These are phyloP conservation scores for Gentiana macrophylla DNA, from an alignment of 257 asterid species.

Conservation along the genomic window DNA sequence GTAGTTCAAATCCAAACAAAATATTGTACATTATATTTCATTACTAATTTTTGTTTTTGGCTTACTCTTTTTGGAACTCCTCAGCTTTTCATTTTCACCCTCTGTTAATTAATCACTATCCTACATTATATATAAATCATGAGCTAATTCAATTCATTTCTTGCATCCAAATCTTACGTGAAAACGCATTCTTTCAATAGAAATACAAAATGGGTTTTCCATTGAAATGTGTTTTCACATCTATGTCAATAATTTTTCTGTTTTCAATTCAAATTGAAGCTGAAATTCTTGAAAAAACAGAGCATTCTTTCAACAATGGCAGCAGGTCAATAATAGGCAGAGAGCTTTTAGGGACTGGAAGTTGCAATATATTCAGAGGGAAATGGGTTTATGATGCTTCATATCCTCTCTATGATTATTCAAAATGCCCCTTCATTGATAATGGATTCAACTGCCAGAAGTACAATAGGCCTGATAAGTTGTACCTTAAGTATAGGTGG, in stretches of 20 bases:
- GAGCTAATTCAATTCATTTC: background rate
- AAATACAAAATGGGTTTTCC: constrained; percentile 64
- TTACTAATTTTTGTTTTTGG: background rate
- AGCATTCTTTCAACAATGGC: constrained; percentile 16
- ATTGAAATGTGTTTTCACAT: constrained; percentile 28
- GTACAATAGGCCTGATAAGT: constrained; percentile 62
- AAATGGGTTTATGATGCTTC: constrained; percentile 80
- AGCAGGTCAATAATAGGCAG: constrained; percentile 23
- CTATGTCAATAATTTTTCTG: constrained; percentile 44
- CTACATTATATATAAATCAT: background rate
- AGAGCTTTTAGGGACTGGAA: constrained; percentile 28
- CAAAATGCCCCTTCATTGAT: constrained; percentile 75
- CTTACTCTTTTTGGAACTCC: background rate
- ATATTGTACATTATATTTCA: constrained; percentile 15
- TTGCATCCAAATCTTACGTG: background rate
- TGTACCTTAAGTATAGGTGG: constrained; percentile 82
- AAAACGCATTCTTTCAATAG: constrained; percentile 35
- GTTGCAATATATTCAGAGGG: constrained; percentile 65
- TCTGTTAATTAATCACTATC: background rate
- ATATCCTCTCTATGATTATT: constrained; percentile 74
- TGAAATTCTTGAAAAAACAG: constrained; percentile 27
- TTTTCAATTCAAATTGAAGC: constrained; percentile 23
- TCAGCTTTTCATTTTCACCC: constrained; percentile 3
- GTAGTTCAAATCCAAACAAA: constrained; percentile 11
- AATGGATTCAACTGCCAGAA: constrained; percentile 73